Conservation (phyloP, 257 asterid species). For the Solanum infundibuliforme region DNA sequence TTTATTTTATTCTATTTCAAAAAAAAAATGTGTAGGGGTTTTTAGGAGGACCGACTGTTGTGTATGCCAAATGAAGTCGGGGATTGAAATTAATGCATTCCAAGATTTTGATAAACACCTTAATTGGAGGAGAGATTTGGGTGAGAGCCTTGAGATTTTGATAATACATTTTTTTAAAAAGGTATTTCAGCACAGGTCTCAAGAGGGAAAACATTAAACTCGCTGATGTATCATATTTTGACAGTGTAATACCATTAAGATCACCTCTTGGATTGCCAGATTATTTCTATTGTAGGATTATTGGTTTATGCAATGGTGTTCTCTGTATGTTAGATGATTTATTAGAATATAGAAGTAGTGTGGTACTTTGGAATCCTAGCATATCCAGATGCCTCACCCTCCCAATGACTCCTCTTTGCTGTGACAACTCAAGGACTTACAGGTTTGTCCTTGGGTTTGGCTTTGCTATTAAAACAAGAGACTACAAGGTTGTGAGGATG, state of each 20-base stretch:
- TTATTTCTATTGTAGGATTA: constrained; percentile 9
- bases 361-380: constrained; percentile 26
- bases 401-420: constrained; percentile 2
- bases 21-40: not conserved
- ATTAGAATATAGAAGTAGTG: not conserved
- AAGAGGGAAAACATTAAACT: not conserved
- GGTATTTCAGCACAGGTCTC: not conserved
- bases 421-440: not conserved
- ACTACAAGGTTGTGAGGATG: constrained; percentile 7
- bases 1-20: no score
- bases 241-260: not conserved
- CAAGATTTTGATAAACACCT: no score
- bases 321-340: constrained; percentile 18
- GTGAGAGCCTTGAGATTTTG: no score
- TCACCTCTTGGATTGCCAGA: not conserved
- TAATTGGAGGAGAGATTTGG: no score
- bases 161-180: not conserved
- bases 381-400: constrained; percentile 11
- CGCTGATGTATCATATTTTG: not conserved
- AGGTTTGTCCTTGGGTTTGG: constrained; percentile 2
- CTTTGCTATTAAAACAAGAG: constrained; percentile 1
- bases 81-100: not conserved
- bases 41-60: not conserved
- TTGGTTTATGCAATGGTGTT: constrained; percentile 22
- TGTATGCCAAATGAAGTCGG: not conserved